Conservation (phyloP, 306 rosid species). For the Quercus berberidifolia region DNA sequence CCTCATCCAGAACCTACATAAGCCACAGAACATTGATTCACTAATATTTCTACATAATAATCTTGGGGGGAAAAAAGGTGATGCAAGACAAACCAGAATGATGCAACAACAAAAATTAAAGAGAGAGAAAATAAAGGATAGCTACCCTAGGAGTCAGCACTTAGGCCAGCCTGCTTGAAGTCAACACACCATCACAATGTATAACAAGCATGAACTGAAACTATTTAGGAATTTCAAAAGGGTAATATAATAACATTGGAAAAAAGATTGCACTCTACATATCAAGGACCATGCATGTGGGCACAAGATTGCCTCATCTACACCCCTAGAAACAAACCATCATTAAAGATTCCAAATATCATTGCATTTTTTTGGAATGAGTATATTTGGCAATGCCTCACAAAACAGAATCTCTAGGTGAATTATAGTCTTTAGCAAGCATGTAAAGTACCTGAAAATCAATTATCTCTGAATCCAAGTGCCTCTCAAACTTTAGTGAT, state of each 20-base stretch:
- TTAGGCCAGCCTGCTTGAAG: too few relatives aligned
- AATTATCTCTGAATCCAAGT: conserved; percentile 84
- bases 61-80: too few relatives aligned
- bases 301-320: background rate
- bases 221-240: background rate
- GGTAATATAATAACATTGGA: background rate
- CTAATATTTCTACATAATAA: background rate
- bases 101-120: too few relatives aligned
- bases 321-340: background rate
- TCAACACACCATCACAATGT: background rate
- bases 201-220: background rate
- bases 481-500: conserved; percentile 86
- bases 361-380: background rate
- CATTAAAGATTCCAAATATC: background rate
- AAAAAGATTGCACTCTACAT: background rate
- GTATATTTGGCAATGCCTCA: background rate
- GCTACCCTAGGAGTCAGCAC: too few relatives aligned
- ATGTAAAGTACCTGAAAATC: conserved; percentile 73
- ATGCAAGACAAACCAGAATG: too few relatives aligned
- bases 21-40: conserved; percentile 16
- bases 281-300: background rate
- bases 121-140: too few relatives aligned
- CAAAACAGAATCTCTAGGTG: background rate
- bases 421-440: background rate
- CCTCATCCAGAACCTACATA: conserved; percentile 66